These are phyloP conservation scores for Stephanodiscus minutulus DNA, from an alignment of 108 stramenopile species.

Conservation along the genomic window DNA sequence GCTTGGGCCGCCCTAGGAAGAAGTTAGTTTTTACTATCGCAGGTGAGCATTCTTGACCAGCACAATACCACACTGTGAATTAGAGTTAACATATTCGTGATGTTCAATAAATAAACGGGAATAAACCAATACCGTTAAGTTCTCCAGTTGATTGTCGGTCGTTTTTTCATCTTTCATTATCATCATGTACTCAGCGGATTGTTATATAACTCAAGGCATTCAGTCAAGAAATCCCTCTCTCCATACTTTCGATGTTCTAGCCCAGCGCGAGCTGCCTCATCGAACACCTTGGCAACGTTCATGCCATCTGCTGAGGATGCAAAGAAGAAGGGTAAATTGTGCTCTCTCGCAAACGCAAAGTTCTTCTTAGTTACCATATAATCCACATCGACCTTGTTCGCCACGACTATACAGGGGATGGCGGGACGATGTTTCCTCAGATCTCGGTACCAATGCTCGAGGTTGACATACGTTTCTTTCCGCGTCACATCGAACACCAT, in stretches of 20 bases:
- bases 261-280: constrained; percentile 62
- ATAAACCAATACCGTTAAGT: neutral
- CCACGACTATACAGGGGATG: constrained; percentile 78
- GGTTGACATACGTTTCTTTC: constrained; percentile 77
- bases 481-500: constrained; percentile 77
- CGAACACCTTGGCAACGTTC: constrained; percentile 83
- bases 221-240: constrained; percentile 64
- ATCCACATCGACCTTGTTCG: constrained; percentile 89
- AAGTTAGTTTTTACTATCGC: no score
- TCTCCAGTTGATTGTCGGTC: constrained; percentile 12
- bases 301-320: constrained; percentile 87
- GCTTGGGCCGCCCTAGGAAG: no score
- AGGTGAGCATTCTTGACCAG: no score
- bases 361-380: constrained; percentile 82
- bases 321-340: constrained; percentile 81
- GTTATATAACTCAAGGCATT: constrained; percentile 64
- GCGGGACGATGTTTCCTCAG: constrained; percentile 64
- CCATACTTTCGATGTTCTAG: constrained; percentile 62
- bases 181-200: constrained; percentile 4
- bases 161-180: constrained; percentile 3
- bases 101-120: no score
- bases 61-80: no score
- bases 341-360: constrained; percentile 77
- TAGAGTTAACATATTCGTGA: no score
- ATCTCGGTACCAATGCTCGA: constrained; percentile 77